Conservation (phyloP, 2,329 filamentous ascomycete species). For the Hypoxylon sp. region DNA sequence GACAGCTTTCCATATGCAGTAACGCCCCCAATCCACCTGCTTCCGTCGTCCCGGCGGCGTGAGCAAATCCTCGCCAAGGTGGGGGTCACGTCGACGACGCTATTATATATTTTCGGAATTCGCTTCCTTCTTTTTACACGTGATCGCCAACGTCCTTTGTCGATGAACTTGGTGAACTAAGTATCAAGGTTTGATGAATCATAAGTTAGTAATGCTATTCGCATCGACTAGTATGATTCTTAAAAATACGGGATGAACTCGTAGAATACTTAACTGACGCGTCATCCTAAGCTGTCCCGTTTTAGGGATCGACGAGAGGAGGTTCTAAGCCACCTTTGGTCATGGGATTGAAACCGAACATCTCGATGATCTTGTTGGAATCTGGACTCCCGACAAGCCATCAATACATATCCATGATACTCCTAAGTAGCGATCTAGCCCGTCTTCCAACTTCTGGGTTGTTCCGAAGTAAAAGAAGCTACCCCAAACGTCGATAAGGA, state of each 20-base stretch:
- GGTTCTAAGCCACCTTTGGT: neutral
- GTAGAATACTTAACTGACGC: conserved; percentile 3
- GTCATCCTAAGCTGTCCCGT: conserved; percentile 1
- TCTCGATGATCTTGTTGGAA: neutral
- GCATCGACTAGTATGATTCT: neutral
- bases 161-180: neutral
- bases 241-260: neutral
- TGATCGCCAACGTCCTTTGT: conserved; percentile 26
- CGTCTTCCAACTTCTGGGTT: neutral
- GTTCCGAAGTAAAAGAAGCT: neutral
- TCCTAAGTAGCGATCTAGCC: conserved; percentile 4
- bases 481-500: neutral
- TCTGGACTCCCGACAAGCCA: neutral
- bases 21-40: conserved; percentile 28
- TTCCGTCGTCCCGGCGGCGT: conserved; percentile 41
- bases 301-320: conserved; percentile 4
- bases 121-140: conserved; percentile 28
- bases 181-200: conserved; percentile 20
- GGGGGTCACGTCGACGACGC: conserved; percentile 28
- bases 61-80: conserved; percentile 41
- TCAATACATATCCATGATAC: conserved; percentile 5
- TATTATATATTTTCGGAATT: conserved; percentile 41
- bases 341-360: conserved; percentile 8
- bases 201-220: conserved; percentile 18
- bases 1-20: conserved; percentile 36